Percentiles rank a stretch among this genome's conserved stretches.
Evolutionary conservation across 305 asterid genomes (phyloP).

Genomic region (Coffea humblotiana): DNA sequence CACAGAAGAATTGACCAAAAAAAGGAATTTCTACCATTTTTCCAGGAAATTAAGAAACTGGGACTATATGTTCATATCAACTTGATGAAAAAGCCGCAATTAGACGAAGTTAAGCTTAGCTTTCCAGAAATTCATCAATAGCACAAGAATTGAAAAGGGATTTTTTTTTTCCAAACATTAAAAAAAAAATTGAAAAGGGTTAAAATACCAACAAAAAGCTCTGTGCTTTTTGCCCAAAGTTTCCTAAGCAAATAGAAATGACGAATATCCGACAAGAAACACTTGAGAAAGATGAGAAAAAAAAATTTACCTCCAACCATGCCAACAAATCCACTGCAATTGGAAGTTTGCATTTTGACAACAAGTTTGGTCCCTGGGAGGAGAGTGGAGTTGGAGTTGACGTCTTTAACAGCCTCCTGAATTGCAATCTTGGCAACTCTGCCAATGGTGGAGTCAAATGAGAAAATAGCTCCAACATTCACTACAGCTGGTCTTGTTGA

Average conservation of each 20-base stretch:
- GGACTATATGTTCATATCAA: not conserved
- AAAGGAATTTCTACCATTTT: not conserved
- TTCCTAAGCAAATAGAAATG: constrained; percentile 3
- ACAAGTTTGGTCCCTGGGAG: constrained; percentile 62
- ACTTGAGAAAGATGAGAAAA: not conserved
- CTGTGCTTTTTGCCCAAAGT: not conserved
- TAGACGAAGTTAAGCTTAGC: not conserved
- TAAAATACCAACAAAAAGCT: not conserved
- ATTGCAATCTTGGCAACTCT: constrained; percentile 84
- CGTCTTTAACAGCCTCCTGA: constrained; percentile 87
- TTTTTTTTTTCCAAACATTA: no score
- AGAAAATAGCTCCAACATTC: constrained; percentile 71
- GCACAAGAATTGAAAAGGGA: not conserved
- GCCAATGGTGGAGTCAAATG: constrained; percentile 75
- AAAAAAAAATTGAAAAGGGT: not conserved
- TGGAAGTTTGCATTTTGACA: constrained; percentile 50
- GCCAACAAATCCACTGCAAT: constrained; percentile 90
- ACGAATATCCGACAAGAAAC: not conserved
- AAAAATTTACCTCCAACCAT: constrained; percentile 64
- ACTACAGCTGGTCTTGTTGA: constrained; percentile 70
- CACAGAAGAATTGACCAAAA: not conserved
- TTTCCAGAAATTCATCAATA: not conserved
- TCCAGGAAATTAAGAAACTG: not conserved
- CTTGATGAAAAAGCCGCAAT: not conserved
- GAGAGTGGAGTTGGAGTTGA: constrained; percentile 62